Evolutionary conservation across 306 rosid genomes (phyloP).

Genomic region (Prunus campanulata): DNA sequence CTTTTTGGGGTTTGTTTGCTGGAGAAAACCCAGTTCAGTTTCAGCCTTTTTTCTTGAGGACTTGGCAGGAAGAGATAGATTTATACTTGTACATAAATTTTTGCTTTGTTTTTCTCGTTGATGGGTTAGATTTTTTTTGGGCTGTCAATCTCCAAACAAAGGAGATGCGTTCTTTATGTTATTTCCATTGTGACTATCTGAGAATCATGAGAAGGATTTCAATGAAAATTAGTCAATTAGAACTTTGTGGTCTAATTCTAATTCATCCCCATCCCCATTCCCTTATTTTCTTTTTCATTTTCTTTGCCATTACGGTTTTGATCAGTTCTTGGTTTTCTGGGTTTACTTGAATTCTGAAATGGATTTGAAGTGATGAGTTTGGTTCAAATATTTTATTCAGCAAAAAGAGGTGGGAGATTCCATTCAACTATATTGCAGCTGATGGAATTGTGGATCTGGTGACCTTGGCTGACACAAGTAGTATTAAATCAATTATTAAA

Average conservation of each 20-base stretch:
- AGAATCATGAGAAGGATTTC: neutral
- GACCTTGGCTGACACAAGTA: constrained; percentile 26
- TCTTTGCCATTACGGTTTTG: neutral
- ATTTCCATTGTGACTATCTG: constrained; percentile 2
- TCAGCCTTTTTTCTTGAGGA: neutral
- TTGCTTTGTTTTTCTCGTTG: neutral
- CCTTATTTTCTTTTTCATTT: neutral
- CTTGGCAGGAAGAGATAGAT: neutral
- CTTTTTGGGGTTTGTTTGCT: constrained; percentile 21
- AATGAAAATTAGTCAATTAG: neutral
- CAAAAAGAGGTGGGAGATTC: neutral
- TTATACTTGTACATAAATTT: constrained; percentile 32
- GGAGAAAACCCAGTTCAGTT: neutral
- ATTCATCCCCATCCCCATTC: neutral
- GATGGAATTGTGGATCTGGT: constrained; percentile 29
- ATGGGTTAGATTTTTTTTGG: constrained; percentile 14
- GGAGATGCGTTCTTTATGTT: constrained; percentile 25
- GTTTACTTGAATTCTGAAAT: neutral
- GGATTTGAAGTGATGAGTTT: constrained; percentile 4
- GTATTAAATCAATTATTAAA: neutral
- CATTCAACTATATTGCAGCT: constrained; percentile 5
- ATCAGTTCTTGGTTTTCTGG: neutral
- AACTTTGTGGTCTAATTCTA: neutral
- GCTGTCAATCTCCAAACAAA: constrained; percentile 8
- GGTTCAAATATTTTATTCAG: neutral